phyloP scores from a whole-genome alignment of 2,329 filamentous ascomycete species.

The Aureobasidium sp. region DNA sequence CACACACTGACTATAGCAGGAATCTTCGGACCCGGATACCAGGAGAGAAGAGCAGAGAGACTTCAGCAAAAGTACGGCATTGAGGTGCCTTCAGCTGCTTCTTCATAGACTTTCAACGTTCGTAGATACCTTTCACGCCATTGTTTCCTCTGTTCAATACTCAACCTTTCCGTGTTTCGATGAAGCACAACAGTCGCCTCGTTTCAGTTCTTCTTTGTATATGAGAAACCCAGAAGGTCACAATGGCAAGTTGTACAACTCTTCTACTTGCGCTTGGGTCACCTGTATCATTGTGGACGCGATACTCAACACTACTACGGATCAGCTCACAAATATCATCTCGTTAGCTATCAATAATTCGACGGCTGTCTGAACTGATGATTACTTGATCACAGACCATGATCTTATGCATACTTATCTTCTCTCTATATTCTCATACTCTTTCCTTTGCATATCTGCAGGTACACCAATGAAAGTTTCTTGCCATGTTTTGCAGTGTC shows the following conservation, averaged over 20 bases:
- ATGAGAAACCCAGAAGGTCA: background rate
- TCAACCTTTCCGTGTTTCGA: background rate
- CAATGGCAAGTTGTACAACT: background rate
- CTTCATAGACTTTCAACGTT: constrained; percentile 13
- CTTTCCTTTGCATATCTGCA: too few species aligned
- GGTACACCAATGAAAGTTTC: background rate
- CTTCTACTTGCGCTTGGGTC: too few species aligned
- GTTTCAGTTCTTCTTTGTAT: background rate
- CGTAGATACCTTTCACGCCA: constrained; percentile 16
- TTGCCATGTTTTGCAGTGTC: background rate
- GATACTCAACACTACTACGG: background rate
- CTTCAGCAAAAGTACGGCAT: constrained; percentile 84
- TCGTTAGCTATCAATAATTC: background rate
- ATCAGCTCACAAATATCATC: background rate
- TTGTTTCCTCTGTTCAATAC: constrained; percentile 3
- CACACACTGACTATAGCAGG: constrained; percentile 43
- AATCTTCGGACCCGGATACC: constrained; percentile 73
- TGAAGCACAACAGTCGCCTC: background rate
- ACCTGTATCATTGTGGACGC: background rate
- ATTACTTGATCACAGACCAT: background rate
- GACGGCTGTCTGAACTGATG: background rate
- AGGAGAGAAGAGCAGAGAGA: constrained; percentile 72
- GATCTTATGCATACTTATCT: background rate
- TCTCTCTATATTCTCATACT: background rate
- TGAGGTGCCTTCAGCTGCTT: constrained; percentile 48